phyloP scores from a whole-genome alignment of 176 grass and related monocot genomes.

The Sorghum bicolor region DNA sequence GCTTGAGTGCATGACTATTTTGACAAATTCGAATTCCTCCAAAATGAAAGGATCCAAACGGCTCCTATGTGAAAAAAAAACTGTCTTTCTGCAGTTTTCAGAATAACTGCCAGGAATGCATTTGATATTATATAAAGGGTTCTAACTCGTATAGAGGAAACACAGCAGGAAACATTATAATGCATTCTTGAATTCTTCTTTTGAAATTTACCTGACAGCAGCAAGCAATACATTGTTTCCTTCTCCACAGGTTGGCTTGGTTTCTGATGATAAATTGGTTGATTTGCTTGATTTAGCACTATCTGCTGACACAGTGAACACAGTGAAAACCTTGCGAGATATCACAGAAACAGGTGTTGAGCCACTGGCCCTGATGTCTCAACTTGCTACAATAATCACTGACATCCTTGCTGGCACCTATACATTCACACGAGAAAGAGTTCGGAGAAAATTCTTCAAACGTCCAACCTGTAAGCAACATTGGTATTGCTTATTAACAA shows the following conservation, averaged over 20 bases:
- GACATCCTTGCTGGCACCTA: slow-evolving; percentile 93
- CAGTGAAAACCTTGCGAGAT: slow-evolving; percentile 83
- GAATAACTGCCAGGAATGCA: not conserved
- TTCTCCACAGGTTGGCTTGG: slow-evolving; percentile 82
- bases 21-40: not conserved
- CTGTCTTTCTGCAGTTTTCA: not conserved
- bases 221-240: slow-evolving; percentile 11
- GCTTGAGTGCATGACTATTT: not conserved
- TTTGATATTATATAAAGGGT: not conserved
- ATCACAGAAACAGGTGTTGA: slow-evolving; percentile 89
- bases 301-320: slow-evolving; percentile 93
- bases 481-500: not conserved
- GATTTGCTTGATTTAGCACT: slow-evolving; percentile 96
- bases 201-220: slow-evolving; percentile 17
- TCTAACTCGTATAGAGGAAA: not conserved
- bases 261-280: slow-evolving; percentile 91
- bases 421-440: slow-evolving; percentile 51
- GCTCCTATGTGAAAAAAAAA: too few relatives aligned
- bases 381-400: slow-evolving; percentile 90
- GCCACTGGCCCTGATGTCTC: slow-evolving; percentile 87
- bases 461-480: slow-evolving; percentile 65
- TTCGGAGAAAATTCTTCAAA: slow-evolving; percentile 83
- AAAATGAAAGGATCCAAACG: too few relatives aligned
- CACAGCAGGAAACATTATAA: not conserved
- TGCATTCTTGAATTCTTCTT: not conserved